A percentile compares a stretch with the other conserved stretches of the same genome.
phyloP scores from a whole-genome alignment of 2,329 filamentous ascomycete genomes.

The Talaromyces sp. region DNA sequence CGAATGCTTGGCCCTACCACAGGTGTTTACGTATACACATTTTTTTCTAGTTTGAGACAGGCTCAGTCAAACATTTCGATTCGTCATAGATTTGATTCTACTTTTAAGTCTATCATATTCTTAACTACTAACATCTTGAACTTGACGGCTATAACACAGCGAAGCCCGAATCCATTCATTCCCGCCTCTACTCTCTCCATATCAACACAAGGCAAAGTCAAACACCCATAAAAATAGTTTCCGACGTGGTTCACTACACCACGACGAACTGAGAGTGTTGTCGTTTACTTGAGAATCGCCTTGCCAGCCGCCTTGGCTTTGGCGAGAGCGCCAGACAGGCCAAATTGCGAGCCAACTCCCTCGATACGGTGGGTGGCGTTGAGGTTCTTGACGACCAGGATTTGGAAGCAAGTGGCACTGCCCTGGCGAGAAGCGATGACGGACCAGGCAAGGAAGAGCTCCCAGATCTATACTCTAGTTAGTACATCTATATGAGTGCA shows the following conservation, averaged over 20 bases:
- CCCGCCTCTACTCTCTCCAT: neutral
- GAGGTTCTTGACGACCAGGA: slow-evolving; percentile 81
- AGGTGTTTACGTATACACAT: too few relatives aligned
- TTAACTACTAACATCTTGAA: neutral
- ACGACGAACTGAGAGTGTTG: neutral
- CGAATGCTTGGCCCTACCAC: too few relatives aligned
- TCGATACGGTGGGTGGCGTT: slow-evolving; percentile 78
- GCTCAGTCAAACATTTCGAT: neutral
- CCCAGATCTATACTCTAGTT: slow-evolving; percentile 63
- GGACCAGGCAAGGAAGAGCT: slow-evolving; percentile 80
- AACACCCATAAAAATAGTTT: neutral
- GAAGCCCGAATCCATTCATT: neutral
- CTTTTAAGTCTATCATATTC: neutral
- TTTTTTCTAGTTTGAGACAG: too few relatives aligned
- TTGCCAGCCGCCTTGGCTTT: neutral
- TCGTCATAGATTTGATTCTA: neutral
- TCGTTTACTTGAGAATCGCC: neutral
- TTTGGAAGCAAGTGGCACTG: slow-evolving; percentile 78
- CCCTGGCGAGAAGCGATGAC: slow-evolving; percentile 80
- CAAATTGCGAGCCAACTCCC: slow-evolving; percentile 63
- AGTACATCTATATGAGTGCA: neutral
- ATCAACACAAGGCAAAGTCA: neutral
- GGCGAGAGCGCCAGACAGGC: slow-evolving; percentile 54
- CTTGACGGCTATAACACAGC: neutral
- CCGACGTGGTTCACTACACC: neutral